Evolutionary conservation across 106 monocot species (phyloP).

Genomic region (Dioscorea dumetorum): DNA sequence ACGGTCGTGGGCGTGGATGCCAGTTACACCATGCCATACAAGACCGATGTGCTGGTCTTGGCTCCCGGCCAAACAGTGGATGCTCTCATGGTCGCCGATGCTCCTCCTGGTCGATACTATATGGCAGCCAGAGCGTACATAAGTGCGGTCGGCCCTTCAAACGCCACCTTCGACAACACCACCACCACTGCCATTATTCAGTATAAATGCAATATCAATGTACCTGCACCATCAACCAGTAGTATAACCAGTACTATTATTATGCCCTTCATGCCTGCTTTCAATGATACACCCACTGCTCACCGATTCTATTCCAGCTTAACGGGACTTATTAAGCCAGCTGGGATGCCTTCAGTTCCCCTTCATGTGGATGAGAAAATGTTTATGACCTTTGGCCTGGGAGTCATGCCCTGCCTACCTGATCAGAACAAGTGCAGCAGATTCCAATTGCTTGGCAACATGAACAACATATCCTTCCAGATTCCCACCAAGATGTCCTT

Average conservation of each 20-base stretch:
- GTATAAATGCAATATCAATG: constrained; percentile 14
- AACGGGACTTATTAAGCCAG: constrained; percentile 17
- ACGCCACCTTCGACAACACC: constrained; percentile 27
- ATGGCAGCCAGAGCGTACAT: constrained; percentile 58
- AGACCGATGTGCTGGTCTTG: constrained; percentile 52
- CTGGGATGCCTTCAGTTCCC: constrained; percentile 40
- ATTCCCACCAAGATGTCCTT: constrained; percentile 46
- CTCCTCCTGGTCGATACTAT: constrained; percentile 45
- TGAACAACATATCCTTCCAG: constrained; percentile 73
- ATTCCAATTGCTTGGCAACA: constrained; percentile 25
- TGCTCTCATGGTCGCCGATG: constrained; percentile 56
- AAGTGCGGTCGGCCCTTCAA: constrained; percentile 4
- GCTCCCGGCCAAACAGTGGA: constrained; percentile 81
- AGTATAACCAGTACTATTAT: too few relatives aligned
- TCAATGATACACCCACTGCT: constrained; percentile 54
- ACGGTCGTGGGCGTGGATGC: constrained; percentile 79
- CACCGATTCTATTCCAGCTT: constrained; percentile 51
- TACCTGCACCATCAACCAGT: too few relatives aligned
- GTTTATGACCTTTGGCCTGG: constrained; percentile 66
- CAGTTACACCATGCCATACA: constrained; percentile 57
- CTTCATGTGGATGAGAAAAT: constrained; percentile 47
- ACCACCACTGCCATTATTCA: constrained; percentile 48
- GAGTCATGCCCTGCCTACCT: constrained; percentile 24
- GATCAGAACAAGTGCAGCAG: constrained; percentile 20
- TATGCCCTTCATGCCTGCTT: constrained; percentile 28